Percentiles rank a stretch among this genome's conserved stretches.
phyloP scores from a whole-genome alignment of 352 stramenopile genomes.

The Chrysophaeum taylorii region DNA sequence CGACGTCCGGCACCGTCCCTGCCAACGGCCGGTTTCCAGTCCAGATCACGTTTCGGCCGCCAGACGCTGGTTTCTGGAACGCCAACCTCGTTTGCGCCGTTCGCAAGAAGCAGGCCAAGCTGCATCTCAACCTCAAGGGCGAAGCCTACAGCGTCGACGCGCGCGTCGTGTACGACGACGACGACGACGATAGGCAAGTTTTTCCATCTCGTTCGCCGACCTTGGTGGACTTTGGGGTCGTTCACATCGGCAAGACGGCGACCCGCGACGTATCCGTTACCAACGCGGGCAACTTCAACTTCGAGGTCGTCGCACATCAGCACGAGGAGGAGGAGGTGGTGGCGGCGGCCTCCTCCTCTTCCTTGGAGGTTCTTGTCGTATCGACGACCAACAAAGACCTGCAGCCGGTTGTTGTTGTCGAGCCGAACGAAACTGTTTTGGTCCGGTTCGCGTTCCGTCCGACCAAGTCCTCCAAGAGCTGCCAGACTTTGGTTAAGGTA shows the following conservation, averaged over 20 bases:
- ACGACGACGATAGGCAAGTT: conserved; percentile 10
- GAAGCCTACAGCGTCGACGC: conserved; percentile 83
- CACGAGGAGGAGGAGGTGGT: no score
- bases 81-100: conserved; percentile 80
- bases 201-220: no score
- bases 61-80: conserved; percentile 78
- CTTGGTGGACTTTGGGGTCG: conserved; percentile 67
- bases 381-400: no score
- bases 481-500: conserved; percentile 54
- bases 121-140: conserved; percentile 84
- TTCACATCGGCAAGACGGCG: conserved; percentile 65
- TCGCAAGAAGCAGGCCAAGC: conserved; percentile 72
- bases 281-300: conserved; percentile 86
- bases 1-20: conserved; percentile 71
- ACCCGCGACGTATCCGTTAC: conserved; percentile 59
- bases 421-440: conserved; percentile 57
- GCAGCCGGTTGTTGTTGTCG: no score
- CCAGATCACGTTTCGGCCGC: conserved; percentile 73
- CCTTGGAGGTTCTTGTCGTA: no score
- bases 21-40: conserved; percentile 64
- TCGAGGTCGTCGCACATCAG: conserved; percentile 86
- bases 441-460: conserved; percentile 64
- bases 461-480: conserved; percentile 55
- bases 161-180: conserved; percentile 35
- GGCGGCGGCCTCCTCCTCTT: no score